These are phyloP conservation scores for Inga leiocalycina DNA, from an alignment of 306 rosid species.

Conservation along the genomic window DNA sequence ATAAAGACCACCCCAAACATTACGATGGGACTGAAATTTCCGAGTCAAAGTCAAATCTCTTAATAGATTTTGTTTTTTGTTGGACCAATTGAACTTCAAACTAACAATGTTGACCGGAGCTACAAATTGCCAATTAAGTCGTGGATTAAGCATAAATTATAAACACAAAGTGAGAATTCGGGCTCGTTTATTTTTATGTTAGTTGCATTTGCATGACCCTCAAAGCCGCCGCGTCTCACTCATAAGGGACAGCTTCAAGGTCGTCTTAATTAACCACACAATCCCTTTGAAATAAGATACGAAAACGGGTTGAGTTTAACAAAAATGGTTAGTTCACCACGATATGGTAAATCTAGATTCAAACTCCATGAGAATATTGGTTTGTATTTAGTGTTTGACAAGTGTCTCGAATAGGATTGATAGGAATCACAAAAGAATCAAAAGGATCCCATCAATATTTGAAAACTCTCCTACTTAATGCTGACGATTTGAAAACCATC, in stretches of 20 bases:
- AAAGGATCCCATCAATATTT: no score
- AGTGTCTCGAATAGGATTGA: no score
- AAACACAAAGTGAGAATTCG: background rate
- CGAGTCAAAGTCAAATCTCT: constrained; percentile 20
- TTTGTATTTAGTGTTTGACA: no score
- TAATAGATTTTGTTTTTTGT: background rate
- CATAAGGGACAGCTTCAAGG: background rate
- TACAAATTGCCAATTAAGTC: constrained; percentile 4
- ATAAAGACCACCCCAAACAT: background rate
- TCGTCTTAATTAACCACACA: background rate
- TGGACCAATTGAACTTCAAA: background rate
- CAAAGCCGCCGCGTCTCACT: background rate
- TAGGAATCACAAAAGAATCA: no score
- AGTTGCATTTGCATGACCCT: background rate
- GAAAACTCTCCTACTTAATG: no score
- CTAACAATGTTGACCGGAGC: background rate
- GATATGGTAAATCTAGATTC: no score
- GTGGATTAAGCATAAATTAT: background rate
- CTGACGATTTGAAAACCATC: no score
- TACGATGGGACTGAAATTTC: background rate
- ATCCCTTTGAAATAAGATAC: no score
- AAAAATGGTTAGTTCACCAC: no score
- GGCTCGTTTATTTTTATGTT: background rate
- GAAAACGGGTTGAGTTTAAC: no score
- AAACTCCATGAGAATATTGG: no score